A percentile compares a stretch with the other conserved stretches of the same genome.
Evolutionary conservation across 257 asterid genomes (phyloP).

Genomic region (Leptodermis oblonga): DNA sequence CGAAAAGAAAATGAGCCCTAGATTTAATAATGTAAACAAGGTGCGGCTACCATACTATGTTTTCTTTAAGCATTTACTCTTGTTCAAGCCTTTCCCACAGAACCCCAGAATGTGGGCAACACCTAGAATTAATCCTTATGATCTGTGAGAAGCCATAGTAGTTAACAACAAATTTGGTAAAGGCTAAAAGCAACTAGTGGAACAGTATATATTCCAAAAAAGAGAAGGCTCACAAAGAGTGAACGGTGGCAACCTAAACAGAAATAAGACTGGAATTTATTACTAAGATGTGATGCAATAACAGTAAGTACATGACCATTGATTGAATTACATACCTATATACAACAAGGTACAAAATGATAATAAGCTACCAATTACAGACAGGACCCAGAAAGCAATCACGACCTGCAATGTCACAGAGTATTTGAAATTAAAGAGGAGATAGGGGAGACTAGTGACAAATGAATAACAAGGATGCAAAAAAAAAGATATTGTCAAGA

Average conservation of each 20-base stretch:
- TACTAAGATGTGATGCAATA: conserved; percentile 2
- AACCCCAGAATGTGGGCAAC: background rate
- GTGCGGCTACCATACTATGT: background rate
- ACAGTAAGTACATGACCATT: conserved; percentile 5
- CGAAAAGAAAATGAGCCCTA: background rate
- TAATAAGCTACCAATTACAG: conserved; percentile 78
- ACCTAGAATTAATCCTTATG: background rate
- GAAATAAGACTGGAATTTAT: conserved; percentile 1
- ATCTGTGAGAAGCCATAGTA: background rate
- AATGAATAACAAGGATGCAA: background rate
- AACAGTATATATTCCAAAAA: background rate
- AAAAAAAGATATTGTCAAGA: background rate
- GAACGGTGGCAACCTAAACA: background rate
- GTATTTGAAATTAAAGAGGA: conserved; percentile 1
- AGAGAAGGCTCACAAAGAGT: background rate
- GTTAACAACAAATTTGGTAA: background rate
- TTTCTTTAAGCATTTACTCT: background rate
- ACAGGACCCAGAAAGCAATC: conserved; percentile 81
- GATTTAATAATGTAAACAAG: background rate
- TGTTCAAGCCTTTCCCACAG: background rate
- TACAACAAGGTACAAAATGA: conserved; percentile 83
- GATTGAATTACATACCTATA: conserved; percentile 49
- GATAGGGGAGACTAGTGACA: background rate
- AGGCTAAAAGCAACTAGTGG: background rate
- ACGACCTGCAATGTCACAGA: conserved; percentile 73